A percentile compares a stretch with the other conserved stretches of the same genome.
Evolutionary conservation across 331 rosid genomes (phyloP).

Genomic region (Acacia pycnantha): DNA sequence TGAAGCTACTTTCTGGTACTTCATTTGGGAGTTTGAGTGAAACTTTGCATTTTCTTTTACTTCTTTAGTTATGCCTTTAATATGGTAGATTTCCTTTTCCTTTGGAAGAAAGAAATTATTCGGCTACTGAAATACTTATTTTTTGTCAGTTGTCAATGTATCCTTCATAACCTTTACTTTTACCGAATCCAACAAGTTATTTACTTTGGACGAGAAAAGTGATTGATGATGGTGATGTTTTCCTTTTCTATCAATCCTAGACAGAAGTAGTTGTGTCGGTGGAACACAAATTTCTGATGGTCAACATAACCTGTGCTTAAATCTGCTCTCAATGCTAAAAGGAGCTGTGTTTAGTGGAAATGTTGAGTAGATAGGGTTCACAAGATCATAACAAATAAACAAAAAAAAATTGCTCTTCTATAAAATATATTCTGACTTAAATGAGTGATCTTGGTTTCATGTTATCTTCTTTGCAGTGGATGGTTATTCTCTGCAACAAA

Average conservation of each 20-base stretch:
- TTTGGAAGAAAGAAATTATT: neutral
- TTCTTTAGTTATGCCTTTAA: constrained; percentile 1
- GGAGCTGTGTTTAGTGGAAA: neutral
- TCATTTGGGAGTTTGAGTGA: constrained; percentile 34
- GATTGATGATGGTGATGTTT: neutral
- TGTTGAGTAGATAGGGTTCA: neutral
- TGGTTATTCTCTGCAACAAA: constrained; percentile 97
- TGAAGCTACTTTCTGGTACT: constrained; percentile 99
- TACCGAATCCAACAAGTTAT: neutral
- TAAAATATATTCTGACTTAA: neutral
- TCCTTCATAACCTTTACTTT: constrained; percentile 10
- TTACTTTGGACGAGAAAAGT: neutral
- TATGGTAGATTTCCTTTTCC: neutral
- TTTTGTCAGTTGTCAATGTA: neutral
- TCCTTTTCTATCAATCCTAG: neutral
- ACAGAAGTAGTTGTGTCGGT: neutral
- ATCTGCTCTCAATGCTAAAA: neutral
- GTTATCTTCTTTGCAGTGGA: constrained; percentile 63
- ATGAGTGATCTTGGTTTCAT: constrained; percentile 31
- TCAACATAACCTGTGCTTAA: neutral
- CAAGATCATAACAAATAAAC: neutral
- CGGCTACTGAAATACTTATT: neutral
- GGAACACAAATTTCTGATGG: neutral
- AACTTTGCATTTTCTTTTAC: constrained; percentile 28
- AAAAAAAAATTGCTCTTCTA: neutral